These are phyloP conservation scores for Filobasidium uniguttulatum DNA, from an alignment of 1,284 basidiomycete species.

Conservation along the genomic window DNA sequence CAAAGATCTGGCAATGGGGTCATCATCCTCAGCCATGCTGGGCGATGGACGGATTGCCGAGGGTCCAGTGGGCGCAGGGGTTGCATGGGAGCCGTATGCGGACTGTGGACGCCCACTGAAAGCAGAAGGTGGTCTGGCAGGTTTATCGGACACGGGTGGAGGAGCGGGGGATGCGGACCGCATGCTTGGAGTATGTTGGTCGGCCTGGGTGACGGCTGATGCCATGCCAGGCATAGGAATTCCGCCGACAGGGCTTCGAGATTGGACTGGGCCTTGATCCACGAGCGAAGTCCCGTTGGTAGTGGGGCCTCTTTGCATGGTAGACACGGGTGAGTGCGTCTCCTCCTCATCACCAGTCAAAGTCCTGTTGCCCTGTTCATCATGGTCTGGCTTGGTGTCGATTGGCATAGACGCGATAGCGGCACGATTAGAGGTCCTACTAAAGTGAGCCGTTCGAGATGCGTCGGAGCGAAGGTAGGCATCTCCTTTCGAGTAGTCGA, in stretches of 20 bases:
- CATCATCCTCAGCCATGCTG: conserved; percentile 42
- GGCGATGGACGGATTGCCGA: conserved; percentile 16
- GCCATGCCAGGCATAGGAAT: conserved; percentile 33
- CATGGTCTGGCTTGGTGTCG: no score
- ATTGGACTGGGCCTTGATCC: no score
- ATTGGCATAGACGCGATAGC: conserved; percentile 1
- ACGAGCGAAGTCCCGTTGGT: no score
- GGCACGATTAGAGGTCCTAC: conserved; percentile 23
- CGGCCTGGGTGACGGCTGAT: background rate
- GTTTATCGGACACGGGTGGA: background rate
- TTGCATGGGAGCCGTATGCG: conserved; percentile 1
- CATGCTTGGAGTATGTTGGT: no score
- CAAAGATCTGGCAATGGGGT: conserved; percentile 63
- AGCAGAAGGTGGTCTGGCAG: conserved; percentile 11
- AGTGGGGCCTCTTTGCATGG: no score
- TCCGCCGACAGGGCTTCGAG: conserved; percentile 26
- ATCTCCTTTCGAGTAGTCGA: conserved; percentile 46
- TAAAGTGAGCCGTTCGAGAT: conserved; percentile 31
- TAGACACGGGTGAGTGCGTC: no score
- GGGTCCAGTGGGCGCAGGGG: conserved; percentile 11
- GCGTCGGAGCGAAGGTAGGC: conserved; percentile 28
- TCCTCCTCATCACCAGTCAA: no score
- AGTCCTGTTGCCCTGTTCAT: no score
- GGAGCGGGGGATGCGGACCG: background rate
- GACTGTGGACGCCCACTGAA: conserved; percentile 12